Base-by-base conservation (phyloP, 2,329 filamentous ascomycete species). In the Elsinoe arachidis region DNA sequence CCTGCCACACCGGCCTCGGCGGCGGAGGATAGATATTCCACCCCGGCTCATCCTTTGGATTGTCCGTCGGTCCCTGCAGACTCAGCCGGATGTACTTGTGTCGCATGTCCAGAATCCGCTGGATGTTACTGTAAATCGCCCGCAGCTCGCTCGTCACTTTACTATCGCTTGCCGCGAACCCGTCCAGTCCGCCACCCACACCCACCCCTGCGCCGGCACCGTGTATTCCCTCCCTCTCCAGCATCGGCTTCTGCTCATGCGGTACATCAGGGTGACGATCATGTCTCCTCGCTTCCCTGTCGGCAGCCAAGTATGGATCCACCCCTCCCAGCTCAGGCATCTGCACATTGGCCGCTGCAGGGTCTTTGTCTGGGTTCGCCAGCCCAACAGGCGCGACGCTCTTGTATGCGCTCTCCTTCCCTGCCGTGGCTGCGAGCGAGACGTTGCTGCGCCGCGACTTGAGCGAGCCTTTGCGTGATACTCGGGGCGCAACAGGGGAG, bases 11-110 rank as follows among this genome's bases (percentile, higher is more conserved):
- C 14, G 93, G 93, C 66, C 95, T 88, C 5, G 92, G 93, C 3
- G 91, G 91, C 12, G 88, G 84, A 9, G 93, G 93, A 66, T 97
- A 97, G 44, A 99, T 89, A 56, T 81, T 79, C 92, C 92, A 99
- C 52, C 78, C 80, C 0, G 85, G 80, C 15, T 87, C 82, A 68
- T 97, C 90, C 65, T 90, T 90, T 1, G 93, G 93, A 64, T 97
- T 96, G 68, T 96, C 89, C 11, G 82, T 80, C 6, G 85, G 80
- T 9, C 87, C 81, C 68, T 99, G 93, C 17, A 91, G 76, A 0
- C 93, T 97, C 14, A 96, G 73, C 1, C 82, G 77, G 55, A 97
- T 88, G 72, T 97, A 99, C 66, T 90, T 95, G 69, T 90, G 85
- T 60, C 93, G 84, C 39, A 91, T 78, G 64, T 96, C 89, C 46